These are phyloP conservation scores for Alliaria petiolata DNA, from an alignment of 345 rosid genomes.

Conservation along the genomic window DNA sequence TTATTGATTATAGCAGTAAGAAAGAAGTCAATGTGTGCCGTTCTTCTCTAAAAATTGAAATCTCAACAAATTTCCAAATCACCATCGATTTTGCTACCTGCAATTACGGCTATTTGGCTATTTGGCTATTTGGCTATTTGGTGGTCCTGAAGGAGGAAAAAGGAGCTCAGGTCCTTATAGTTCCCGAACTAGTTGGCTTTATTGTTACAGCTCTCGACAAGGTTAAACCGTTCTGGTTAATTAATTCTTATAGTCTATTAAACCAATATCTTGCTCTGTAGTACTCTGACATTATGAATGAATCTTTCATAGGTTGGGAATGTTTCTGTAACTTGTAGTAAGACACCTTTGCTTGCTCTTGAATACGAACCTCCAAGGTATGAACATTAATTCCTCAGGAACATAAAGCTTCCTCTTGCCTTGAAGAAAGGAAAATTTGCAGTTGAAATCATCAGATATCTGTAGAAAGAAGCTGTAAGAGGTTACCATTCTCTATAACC, in stretches of 20 bases:
- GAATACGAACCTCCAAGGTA: slow-evolving; percentile 92
- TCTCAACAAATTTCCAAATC: too few relatives aligned
- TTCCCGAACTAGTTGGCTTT: slow-evolving; percentile 84
- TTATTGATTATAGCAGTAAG: too few relatives aligned
- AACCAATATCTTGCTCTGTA: not conserved
- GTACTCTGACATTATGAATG: not conserved
- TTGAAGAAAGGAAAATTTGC: slow-evolving; percentile 74
- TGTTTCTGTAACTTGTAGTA: slow-evolving; percentile 73
- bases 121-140: slow-evolving; percentile 1
- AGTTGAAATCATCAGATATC: slow-evolving; percentile 69
- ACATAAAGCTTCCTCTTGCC: not conserved
- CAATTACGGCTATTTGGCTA: too few relatives aligned
- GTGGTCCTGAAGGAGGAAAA: slow-evolving; percentile 74
- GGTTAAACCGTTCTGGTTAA: too few relatives aligned
- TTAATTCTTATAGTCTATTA: not conserved
- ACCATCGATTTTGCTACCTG: too few relatives aligned
- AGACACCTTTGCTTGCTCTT: slow-evolving; percentile 76
- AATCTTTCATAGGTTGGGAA: slow-evolving; percentile 61
- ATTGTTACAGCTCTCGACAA: slow-evolving; percentile 70
- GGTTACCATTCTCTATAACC: too few relatives aligned
- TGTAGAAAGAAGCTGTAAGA: slow-evolving; percentile 31
- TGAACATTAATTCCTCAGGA: too few relatives aligned
- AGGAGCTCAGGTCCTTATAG: slow-evolving; percentile 80
- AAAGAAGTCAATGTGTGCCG: too few relatives aligned
- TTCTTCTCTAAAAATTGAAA: too few relatives aligned